A percentile compares a stretch with the other conserved stretches of the same genome.
Evolutionary conservation across 768 basidiomycete species (phyloP).

Genomic region (Hygrocybe coccinea): DNA sequence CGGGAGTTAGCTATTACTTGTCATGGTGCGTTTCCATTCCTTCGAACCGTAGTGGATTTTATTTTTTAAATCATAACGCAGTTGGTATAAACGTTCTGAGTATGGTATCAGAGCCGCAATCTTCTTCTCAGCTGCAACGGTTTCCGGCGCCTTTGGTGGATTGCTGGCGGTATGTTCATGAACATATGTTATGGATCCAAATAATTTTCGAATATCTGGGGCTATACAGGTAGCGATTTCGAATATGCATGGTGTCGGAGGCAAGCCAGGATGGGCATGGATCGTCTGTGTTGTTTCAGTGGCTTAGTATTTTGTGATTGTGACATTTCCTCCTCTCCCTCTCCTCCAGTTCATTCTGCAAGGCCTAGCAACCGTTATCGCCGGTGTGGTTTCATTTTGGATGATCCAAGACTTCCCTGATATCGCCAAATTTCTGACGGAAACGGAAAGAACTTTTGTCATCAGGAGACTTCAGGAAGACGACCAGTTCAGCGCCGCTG

Average conservation of each 20-base stretch:
- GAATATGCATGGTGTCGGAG: conserved; percentile 66
- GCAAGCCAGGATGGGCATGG: conserved; percentile 65
- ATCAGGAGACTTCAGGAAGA: conserved; percentile 62
- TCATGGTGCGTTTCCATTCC: conserved; percentile 52
- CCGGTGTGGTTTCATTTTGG: conserved; percentile 62
- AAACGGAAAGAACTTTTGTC: conserved; percentile 61
- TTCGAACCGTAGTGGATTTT: conserved; percentile 7
- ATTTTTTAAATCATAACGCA: conserved; percentile 15
- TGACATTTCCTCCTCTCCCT: not conserved
- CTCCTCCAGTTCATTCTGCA: conserved; percentile 44
- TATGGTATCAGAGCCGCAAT: conserved; percentile 63
- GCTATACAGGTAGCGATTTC: conserved; percentile 56
- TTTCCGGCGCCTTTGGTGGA: conserved; percentile 79
- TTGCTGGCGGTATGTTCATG: conserved; percentile 52
- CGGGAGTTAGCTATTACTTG: conserved; percentile 65
- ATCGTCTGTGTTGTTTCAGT: conserved; percentile 49
- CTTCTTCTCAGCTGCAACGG: conserved; percentile 75
- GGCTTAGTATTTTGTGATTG: conserved; percentile 8
- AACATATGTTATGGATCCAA: conserved; percentile 6
- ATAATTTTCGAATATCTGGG: not conserved
- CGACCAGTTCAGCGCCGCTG: conserved; percentile 68
- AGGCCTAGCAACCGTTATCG: conserved; percentile 64
- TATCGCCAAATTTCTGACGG: conserved; percentile 71
- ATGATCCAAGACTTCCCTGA: conserved; percentile 83
- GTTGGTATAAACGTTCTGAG: conserved; percentile 64